These are phyloP conservation scores for Pinus albicaulis DNA, from an alignment of 75 land plant species.

Conservation along the genomic window DNA sequence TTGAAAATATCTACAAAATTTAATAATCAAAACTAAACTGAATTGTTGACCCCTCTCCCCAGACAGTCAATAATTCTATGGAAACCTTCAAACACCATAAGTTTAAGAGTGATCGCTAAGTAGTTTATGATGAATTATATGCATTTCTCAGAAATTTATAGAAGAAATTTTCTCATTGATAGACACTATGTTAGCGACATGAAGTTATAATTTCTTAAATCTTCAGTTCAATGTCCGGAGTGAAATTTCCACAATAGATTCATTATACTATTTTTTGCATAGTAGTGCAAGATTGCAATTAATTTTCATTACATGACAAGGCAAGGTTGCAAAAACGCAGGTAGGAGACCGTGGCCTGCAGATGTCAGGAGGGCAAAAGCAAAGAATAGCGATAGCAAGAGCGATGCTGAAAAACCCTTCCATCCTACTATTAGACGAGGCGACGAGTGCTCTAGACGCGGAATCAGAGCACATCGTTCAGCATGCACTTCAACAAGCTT, in stretches of 20 bases:
- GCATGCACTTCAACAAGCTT: conserved; percentile 19
- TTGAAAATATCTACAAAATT: too few species aligned
- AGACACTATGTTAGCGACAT: too few species aligned
- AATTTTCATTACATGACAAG: background rate
- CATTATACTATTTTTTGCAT: background rate
- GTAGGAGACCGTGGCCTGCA: conserved; percentile 41
- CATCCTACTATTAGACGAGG: conserved; percentile 31
- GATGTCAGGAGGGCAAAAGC: conserved; percentile 43
- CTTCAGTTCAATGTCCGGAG: background rate
- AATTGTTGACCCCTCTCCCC: too few species aligned
- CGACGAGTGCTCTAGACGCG: conserved; percentile 30
- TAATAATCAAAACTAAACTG: too few species aligned
- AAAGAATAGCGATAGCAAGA: conserved; percentile 32
- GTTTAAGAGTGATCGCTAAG: too few species aligned
- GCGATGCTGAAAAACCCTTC: conserved; percentile 31
- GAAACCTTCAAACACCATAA: too few species aligned
- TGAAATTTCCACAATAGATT: background rate
- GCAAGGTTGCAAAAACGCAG: background rate
- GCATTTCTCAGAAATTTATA: too few species aligned
- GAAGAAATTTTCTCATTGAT: too few species aligned
- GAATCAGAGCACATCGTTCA: conserved; percentile 33
- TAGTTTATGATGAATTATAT: too few species aligned
- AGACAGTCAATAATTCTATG: too few species aligned
- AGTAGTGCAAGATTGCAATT: background rate
- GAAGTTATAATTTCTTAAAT: background rate